Percentiles rank a stretch among this genome's conserved stretches.
Conservation (phyloP, 2,329 filamentous ascomycete genomes). For the Cladosporium halotolerans region DNA sequence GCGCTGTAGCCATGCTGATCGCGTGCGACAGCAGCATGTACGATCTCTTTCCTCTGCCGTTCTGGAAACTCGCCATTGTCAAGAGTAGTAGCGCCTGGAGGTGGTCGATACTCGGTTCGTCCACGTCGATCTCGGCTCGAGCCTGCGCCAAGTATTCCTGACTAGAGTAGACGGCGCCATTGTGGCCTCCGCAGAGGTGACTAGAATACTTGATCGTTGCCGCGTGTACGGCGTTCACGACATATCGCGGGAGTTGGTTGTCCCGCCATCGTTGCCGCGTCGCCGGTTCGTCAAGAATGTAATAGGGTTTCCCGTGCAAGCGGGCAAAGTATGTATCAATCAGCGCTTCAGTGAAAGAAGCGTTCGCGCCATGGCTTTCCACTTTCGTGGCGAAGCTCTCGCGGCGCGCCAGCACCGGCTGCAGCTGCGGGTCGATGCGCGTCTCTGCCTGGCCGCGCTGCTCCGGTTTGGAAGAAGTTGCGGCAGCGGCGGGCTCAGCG, state of each 20-base stretch:
- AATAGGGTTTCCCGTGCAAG: constrained; percentile 75
- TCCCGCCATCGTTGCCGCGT: constrained; percentile 66
- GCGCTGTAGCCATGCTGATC: constrained; percentile 74
- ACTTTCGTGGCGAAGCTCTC: constrained; percentile 2
- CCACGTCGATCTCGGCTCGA: constrained; percentile 64
- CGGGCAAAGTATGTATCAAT: constrained; percentile 73
- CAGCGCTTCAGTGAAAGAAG: constrained; percentile 22
- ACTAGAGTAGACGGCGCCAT: constrained; percentile 60
- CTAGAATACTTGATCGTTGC: constrained; percentile 58
- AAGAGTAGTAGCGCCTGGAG: constrained; percentile 71
- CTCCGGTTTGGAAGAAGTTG: neutral
- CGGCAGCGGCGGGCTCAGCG: neutral
- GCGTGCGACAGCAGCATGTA: constrained; percentile 79
- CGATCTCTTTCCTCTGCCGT: constrained; percentile 74
- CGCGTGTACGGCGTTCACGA: constrained; percentile 49
- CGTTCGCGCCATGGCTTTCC: constrained; percentile 13
- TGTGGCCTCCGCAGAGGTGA: constrained; percentile 58
- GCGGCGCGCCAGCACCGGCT: neutral
- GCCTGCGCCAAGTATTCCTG: constrained; percentile 68
- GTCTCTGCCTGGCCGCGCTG: neutral
- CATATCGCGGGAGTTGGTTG: constrained; percentile 53
- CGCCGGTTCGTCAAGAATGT: constrained; percentile 70
- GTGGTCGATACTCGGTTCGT: constrained; percentile 73
- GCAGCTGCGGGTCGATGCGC: neutral
- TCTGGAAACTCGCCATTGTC: constrained; percentile 67